Percentiles rank a stretch among this genome's conserved stretches.
Evolutionary conservation across 495 filamentous ascomycete genomes (phyloP).

Genomic region (Xeromyces bisporus): DNA sequence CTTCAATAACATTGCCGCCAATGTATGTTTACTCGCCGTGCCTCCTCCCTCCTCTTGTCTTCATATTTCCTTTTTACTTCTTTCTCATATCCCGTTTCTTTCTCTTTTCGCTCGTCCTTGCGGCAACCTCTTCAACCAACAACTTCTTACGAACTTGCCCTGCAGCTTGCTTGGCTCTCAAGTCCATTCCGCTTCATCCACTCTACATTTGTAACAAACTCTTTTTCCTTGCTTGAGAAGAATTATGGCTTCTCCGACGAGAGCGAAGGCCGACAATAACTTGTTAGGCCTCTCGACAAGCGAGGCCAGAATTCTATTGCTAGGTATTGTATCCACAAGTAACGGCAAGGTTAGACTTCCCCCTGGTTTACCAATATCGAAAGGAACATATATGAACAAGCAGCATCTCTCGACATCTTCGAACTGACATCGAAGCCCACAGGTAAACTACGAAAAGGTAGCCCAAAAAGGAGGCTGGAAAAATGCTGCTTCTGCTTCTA

Average conservation of each 20-base stretch:
- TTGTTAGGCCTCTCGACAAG: constrained; percentile 6
- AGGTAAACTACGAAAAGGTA: constrained; percentile 26
- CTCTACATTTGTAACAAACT: neutral
- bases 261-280: constrained; percentile 6
- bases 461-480: constrained; percentile 17
- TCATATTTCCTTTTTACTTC: constrained; percentile 1
- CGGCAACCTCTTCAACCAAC: neutral
- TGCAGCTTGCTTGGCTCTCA: too few relatives aligned
- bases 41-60: too few relatives aligned
- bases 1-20: too few relatives aligned
- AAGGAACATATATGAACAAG: too few relatives aligned
- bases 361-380: too few relatives aligned
- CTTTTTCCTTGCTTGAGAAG: neutral
- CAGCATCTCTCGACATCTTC: neutral
- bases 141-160: neutral
- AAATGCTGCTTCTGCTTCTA: constrained; percentile 15
- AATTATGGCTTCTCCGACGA: constrained; percentile 5
- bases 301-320: constrained; percentile 11
- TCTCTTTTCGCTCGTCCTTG: neutral
- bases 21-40: too few relatives aligned
- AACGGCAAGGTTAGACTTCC: constrained; percentile 9
- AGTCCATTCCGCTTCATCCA: neutral
- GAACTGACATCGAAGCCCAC: constrained; percentile 1
- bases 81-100: constrained; percentile 1
- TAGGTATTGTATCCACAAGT: constrained; percentile 9